Conservation (phyloP, 805 yeast genomes). For the Yarrowia divulgata region DNA sequence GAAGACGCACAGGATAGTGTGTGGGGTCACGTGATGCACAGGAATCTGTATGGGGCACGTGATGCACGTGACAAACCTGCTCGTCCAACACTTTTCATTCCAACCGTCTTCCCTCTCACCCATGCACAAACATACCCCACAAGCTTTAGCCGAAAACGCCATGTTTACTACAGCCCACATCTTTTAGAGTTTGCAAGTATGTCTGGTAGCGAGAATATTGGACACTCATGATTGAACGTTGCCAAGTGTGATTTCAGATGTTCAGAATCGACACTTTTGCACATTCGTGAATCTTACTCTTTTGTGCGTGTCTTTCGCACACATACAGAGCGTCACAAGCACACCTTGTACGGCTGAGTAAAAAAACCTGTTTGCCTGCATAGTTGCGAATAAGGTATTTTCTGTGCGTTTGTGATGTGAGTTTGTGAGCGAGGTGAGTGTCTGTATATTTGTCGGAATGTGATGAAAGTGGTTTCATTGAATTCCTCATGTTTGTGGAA, state of each 20-base stretch:
- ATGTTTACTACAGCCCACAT: conserved; percentile 9
- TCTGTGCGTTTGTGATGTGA: conserved; percentile 4
- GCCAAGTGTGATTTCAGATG: too few relatives aligned
- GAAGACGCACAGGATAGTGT: too few relatives aligned
- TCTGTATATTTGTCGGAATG: background rate
- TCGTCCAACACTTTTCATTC: too few relatives aligned
- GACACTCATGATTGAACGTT: too few relatives aligned
- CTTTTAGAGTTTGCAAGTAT: background rate
- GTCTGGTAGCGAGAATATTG: background rate
- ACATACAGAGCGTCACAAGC: too few relatives aligned
- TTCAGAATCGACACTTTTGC: too few relatives aligned
- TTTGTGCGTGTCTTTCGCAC: too few relatives aligned
- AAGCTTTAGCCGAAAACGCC: conserved; percentile 30
- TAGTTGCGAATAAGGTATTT: conserved; percentile 9
- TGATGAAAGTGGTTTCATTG: background rate
- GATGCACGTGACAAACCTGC: too few relatives aligned
- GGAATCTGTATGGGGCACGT: too few relatives aligned
- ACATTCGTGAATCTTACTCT: too few relatives aligned
- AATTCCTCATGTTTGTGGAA: background rate
- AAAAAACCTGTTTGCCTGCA: conserved; percentile 27
- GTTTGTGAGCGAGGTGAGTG: background rate
- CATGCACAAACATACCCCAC: conserved; percentile 12
- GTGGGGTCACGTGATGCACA: too few relatives aligned
- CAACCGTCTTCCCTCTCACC: background rate
- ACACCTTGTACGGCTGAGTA: conserved; percentile 6